Evolutionary conservation across 2,329 filamentous ascomycete genomes (phyloP).

Genomic region (Diatrype stigma): DNA sequence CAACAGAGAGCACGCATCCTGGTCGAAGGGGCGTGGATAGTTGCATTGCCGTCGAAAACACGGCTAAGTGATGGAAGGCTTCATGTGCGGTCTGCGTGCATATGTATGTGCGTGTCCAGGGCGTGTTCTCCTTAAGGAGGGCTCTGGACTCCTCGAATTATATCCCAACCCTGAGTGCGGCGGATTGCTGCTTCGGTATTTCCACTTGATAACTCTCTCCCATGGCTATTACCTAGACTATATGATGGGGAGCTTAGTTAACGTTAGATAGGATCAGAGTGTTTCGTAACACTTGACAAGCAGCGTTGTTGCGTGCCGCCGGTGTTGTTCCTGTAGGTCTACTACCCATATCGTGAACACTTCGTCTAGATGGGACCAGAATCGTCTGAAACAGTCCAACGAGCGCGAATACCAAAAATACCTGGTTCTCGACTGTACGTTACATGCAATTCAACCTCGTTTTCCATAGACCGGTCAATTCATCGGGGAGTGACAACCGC

Average conservation of each 20-base stretch:
- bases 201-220: not conserved
- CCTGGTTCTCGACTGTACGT: not conserved
- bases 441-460: not conserved
- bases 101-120: too few relatives aligned
- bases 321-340: not conserved
- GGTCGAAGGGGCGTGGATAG: not conserved
- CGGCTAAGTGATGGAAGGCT: too few relatives aligned
- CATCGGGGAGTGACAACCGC: not conserved
- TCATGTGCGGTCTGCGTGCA: too few relatives aligned
- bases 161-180: not conserved
- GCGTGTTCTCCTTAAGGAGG: too few relatives aligned
- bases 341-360: not conserved
- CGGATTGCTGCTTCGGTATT: not conserved
- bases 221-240: not conserved
- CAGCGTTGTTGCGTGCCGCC: not conserved
- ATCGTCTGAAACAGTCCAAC: not conserved
- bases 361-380: not conserved
- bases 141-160: not conserved
- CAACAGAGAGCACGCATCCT: not conserved
- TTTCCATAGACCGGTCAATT: not conserved
- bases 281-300: not conserved
- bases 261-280: not conserved
- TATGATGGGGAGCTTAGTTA: not conserved
- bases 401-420: not conserved
- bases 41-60: not conserved